Evolutionary conservation across 2,329 filamentous ascomycete genomes (phyloP).

Genomic region (Alternaria novae-zelandiae): DNA sequence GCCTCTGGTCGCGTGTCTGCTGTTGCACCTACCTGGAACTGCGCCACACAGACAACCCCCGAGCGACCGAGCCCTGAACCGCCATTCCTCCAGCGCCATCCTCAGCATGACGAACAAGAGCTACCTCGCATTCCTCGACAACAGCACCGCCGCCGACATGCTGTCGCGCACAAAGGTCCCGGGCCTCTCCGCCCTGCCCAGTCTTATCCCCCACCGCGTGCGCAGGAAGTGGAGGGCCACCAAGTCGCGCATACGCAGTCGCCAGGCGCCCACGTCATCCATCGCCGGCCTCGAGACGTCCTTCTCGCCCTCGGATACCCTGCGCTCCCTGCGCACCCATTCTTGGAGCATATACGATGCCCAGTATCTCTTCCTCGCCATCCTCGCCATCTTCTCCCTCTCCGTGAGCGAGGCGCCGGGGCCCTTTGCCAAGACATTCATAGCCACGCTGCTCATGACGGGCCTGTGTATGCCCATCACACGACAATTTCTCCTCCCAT

Average conservation of each 20-base stretch:
- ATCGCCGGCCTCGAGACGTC: constrained; percentile 81
- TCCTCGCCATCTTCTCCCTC: constrained; percentile 81
- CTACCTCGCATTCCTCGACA: constrained; percentile 46
- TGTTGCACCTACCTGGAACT: constrained; percentile 15
- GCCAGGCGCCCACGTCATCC: constrained; percentile 71
- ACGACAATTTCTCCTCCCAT: constrained; percentile 88
- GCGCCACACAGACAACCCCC: constrained; percentile 17
- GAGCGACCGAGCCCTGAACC: constrained; percentile 1
- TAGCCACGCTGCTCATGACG: constrained; percentile 69
- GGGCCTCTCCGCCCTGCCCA: constrained; percentile 57
- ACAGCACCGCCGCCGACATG: constrained; percentile 41
- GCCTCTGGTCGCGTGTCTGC: constrained; percentile 32
- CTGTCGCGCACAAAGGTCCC: constrained; percentile 53
- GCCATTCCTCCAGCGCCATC: neutral
- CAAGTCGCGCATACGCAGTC: constrained; percentile 69
- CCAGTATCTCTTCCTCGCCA: constrained; percentile 79
- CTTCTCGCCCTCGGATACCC: constrained; percentile 78
- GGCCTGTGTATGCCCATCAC: constrained; percentile 83
- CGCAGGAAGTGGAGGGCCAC: constrained; percentile 68
- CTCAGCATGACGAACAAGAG: constrained; percentile 41
- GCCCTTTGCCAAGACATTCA: constrained; percentile 76
- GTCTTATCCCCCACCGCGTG: constrained; percentile 68
- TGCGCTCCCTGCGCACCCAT: constrained; percentile 76
- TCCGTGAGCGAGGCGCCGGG: constrained; percentile 80
- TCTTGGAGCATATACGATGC: constrained; percentile 83